Base-by-base conservation (phyloP, 2,329 filamentous ascomycete genomes). In the Cordyceps pruinosa region DNA sequence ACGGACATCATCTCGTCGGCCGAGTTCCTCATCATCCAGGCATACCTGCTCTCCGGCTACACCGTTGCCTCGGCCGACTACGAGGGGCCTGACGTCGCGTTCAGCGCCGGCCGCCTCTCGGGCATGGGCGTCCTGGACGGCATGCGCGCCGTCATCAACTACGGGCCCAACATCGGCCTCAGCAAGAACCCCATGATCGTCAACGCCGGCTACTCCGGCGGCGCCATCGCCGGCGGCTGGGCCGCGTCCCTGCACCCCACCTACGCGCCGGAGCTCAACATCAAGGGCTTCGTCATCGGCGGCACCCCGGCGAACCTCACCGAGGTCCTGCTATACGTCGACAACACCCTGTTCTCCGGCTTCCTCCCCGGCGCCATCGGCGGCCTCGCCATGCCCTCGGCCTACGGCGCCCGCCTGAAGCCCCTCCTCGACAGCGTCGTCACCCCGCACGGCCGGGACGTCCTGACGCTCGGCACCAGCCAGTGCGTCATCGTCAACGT, bases 361-460 rank as follows among this genome's bases (percentile, higher is more conserved):
- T 59, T 56, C 52, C 17, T 55, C 2, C 57, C 57, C 2, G 52
- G 44, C 21, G 44, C 51, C 12, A 44, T 59, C 5, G 23, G 28
- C 12, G 73, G 89, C 6, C 23, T 51, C 5, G 9, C 23, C 5
- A 58, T 50, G 44, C 55, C 55, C 17, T 58, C 55, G 3, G 58
- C 58, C 8, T 60, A 58, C 32, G 42, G 42, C 8, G 58, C 48
- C 3, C 21, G 28, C 10, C 39, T 60, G 5, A 32, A 55, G 8
- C 49, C 58, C 5, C 15, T 58, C 8, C 26, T 60, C 3, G 50
- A 60, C 39, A 7, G 28, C 6, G 9, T 49, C 49, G 5, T 57
- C 13, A 58, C 49, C 4, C 54, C 54, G 5, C 26, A 48, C 17
- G 58, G 58, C 10, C 30, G 21, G 3, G 32, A 53, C 1, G 42